These are phyloP conservation scores for Penicillium salamii DNA, from an alignment of 495 filamentous ascomycete species.

Conservation along the genomic window DNA sequence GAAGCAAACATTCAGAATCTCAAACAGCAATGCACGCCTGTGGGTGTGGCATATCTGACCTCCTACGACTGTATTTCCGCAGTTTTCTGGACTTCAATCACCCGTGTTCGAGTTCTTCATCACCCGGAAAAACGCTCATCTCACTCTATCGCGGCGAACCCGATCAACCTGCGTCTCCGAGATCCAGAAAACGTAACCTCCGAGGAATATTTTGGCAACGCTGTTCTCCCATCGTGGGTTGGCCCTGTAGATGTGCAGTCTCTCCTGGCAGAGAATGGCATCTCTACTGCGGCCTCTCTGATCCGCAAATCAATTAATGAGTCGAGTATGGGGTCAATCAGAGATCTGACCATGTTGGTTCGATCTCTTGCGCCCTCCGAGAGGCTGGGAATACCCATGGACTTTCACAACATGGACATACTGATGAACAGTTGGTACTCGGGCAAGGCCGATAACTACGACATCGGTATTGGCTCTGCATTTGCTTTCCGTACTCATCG, in stretches of 20 bases:
- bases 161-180: constrained; percentile 23
- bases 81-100: constrained; percentile 22
- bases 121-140: constrained; percentile 14
- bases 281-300: constrained; percentile 14
- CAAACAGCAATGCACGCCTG: constrained; percentile 9
- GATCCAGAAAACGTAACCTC: constrained; percentile 18
- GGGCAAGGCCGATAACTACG: constrained; percentile 20
- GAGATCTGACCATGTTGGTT: constrained; percentile 4
- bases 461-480: constrained; percentile 15
- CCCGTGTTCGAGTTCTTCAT: constrained; percentile 13
- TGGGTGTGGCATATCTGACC: constrained; percentile 20
- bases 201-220: constrained; percentile 25
- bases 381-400: constrained; percentile 9
- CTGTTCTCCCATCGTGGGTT: constrained; percentile 13
- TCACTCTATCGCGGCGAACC: constrained; percentile 15
- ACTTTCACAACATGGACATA: constrained; percentile 24
- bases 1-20: constrained; percentile 4
- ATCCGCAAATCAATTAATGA: constrained; percentile 21
- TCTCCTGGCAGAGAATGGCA: constrained; percentile 6
- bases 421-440: constrained; percentile 26
- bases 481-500: constrained; percentile 12
- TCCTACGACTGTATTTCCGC: constrained; percentile 28
- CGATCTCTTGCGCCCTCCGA: constrained; percentile 18
- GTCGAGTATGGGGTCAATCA: constrained; percentile 11
- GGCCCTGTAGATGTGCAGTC: constrained; percentile 10